phyloP scores from a whole-genome alignment of 148 eudicot species.

The Fallopia convolvulus region DNA sequence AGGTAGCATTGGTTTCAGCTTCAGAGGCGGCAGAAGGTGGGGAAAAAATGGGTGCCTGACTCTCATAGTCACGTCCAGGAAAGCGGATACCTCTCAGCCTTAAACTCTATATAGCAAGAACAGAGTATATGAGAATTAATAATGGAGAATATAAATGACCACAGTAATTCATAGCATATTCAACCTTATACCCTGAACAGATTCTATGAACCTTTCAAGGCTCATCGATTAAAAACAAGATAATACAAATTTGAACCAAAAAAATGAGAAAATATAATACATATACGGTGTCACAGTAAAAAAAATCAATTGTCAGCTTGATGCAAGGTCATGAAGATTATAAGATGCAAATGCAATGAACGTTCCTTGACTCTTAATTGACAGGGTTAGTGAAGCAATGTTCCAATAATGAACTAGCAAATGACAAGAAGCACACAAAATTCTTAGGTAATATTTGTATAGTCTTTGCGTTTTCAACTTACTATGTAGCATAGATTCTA shows the following conservation, averaged over 20 bases:
- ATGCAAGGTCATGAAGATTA: not conserved
- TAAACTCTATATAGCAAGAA: slow-evolving; percentile 52
- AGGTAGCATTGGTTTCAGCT: slow-evolving; percentile 46
- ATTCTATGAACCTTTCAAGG: not conserved
- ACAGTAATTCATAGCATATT: not conserved
- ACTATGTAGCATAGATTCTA: not conserved
- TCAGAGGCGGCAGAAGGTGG: slow-evolving; percentile 66
- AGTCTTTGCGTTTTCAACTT: not conserved
- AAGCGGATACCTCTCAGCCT: slow-evolving; percentile 82
- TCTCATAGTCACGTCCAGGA: slow-evolving; percentile 91
- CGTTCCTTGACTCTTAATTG: not conserved
- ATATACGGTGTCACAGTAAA: not conserved
- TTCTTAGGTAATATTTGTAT: not conserved
- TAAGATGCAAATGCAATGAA: not conserved
- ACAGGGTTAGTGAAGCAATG: not conserved
- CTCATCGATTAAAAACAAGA: not conserved
- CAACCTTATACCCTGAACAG: not conserved
- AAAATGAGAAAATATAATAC: not conserved
- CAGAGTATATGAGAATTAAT: slow-evolving; percentile 11
- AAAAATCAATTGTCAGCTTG: not conserved
- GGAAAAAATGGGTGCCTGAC: slow-evolving; percentile 75
- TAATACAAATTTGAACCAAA: not conserved
- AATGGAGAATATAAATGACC: not conserved
- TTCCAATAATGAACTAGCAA: not conserved
- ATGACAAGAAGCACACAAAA: not conserved